Conservation (phyloP, 1,284 basidiomycete genomes). For the Tilletiopsis washingtonensis region DNA sequence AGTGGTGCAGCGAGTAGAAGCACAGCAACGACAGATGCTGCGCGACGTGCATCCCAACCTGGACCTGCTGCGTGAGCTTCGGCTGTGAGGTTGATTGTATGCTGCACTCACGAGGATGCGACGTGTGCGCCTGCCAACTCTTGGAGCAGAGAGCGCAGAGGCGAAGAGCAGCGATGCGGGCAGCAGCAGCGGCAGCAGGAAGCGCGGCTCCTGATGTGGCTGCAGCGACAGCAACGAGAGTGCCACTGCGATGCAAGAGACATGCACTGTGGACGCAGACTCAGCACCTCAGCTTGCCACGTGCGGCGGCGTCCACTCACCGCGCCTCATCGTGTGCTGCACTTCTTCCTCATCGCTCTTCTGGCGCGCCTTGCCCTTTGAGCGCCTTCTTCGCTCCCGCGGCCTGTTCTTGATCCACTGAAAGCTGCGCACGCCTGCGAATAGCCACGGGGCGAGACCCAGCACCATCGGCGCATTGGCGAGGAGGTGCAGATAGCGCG, state of each 20-base stretch:
- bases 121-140: not conserved
- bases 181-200: conserved; percentile 42
- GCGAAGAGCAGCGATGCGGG: conserved; percentile 11
- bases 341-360: not conserved
- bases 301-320: not conserved
- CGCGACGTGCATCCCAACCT: too few relatives aligned
- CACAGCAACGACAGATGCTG: conserved; percentile 10
- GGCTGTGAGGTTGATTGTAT: too few relatives aligned
- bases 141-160: not conserved
- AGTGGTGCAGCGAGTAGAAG: conserved; percentile 27
- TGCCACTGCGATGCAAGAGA: conserved; percentile 11
- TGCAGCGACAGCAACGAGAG: conserved; percentile 37
- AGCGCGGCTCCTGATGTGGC: conserved; percentile 48
- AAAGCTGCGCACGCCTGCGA: not conserved
- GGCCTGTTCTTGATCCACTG: not conserved
- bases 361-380: not conserved
- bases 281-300: not conserved
- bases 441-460: conserved; percentile 15
- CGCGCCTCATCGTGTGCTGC: not conserved
- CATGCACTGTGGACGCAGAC: not conserved
- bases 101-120: not conserved
- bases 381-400: not conserved
- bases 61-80: too few relatives aligned
- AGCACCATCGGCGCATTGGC: conserved; percentile 47
- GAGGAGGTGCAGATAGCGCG: conserved; percentile 38